A percentile compares a stretch with the other conserved stretches of the same genome.
Conservation (phyloP, 371 early-diverging fungal genomes). For the Chytridium lagenaria region DNA sequence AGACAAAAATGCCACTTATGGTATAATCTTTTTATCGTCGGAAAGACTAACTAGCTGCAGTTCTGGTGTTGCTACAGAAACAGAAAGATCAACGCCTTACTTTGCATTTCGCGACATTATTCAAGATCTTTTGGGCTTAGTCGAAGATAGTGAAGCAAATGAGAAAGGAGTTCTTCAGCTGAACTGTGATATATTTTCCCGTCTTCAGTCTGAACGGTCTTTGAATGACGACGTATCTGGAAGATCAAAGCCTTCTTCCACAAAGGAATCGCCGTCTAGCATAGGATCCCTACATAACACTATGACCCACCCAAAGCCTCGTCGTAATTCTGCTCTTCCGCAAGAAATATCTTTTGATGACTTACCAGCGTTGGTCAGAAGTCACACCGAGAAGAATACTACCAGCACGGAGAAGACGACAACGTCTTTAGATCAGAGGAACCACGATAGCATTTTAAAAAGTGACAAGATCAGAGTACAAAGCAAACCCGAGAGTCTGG, state of each 20-base stretch:
- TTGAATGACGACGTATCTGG: background rate
- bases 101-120: constrained; percentile 51
- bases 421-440: no score
- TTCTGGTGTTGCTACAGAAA: constrained; percentile 45
- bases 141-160: constrained; percentile 32
- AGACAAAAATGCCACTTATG: constrained; percentile 38
- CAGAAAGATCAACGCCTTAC: constrained; percentile 53
- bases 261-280: constrained; percentile 6
- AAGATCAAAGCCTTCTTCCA: constrained; percentile 1
- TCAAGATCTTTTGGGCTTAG: constrained; percentile 42
- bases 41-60: constrained; percentile 22
- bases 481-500: no score
- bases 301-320: background rate
- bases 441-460: no score
- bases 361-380: background rate
- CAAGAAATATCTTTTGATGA: constrained; percentile 7
- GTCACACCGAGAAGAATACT: background rate
- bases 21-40: constrained; percentile 35
- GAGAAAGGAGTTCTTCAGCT: constrained; percentile 22
- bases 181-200: background rate
- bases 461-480: no score
- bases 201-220: constrained; percentile 7
- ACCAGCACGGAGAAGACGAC: no score
- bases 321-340: background rate
- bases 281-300: constrained; percentile 1